These are phyloP conservation scores for Moricandia moricandioides DNA, from an alignment of 345 rosid genomes.

Conservation along the genomic window DNA sequence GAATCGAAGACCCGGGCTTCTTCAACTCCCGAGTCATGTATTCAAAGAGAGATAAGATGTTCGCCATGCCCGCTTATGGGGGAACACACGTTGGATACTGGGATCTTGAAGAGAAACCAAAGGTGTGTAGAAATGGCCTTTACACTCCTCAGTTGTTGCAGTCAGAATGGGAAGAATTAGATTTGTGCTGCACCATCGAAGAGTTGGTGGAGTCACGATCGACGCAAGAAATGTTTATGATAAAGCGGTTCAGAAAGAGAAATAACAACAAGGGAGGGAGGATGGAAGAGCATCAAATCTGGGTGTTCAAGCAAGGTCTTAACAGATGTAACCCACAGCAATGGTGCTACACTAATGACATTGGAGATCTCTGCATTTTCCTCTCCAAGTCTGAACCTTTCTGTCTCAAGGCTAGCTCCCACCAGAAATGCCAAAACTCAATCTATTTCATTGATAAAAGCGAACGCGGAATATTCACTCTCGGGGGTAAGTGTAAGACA, in stretches of 20 bases:
- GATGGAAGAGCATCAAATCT: neutral
- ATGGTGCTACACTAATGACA: neutral
- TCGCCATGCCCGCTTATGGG: neutral
- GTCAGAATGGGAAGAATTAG: neutral
- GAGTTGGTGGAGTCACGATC: conserved; percentile 1
- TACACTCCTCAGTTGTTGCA: neutral
- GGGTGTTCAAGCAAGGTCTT: neutral
- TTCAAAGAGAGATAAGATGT: neutral
- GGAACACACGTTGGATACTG: neutral
- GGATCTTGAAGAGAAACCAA: neutral
- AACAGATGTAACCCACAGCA: too few species aligned
- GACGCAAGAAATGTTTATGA: neutral
- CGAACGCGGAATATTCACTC: neutral
- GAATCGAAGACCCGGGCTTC: neutral
- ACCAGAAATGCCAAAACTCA: neutral
- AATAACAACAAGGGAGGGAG: neutral
- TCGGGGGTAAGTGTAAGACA: neutral
- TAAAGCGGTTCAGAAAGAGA: neutral
- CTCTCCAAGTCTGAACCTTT: conserved; percentile 11
- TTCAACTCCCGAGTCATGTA: conserved; percentile 3
- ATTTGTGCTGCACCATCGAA: neutral
- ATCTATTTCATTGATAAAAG: neutral
- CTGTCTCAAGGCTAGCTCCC: conserved; percentile 6
- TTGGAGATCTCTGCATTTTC: conserved; percentile 14
- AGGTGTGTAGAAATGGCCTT: neutral